Base-by-base conservation (phyloP, 177 flowering plant species). In the Telopea speciosissima region DNA sequence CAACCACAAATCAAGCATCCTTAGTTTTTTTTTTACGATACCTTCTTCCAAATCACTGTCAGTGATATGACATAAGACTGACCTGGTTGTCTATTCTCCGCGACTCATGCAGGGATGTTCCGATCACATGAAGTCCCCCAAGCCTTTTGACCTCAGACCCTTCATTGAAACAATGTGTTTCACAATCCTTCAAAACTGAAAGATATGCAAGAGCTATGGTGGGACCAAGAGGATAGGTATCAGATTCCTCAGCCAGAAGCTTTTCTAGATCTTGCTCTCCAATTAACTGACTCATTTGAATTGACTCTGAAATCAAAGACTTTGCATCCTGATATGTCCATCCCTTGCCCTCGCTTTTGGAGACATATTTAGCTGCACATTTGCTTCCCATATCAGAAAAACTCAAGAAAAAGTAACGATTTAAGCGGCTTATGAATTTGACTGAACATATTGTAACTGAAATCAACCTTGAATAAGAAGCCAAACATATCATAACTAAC, bases 81-180 rank as follows among this genome's bases (percentile, higher is more conserved):
- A 90, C 97, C 94, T 95, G 99, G 73, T 95, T 95, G 83, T 95
- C 99, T 65, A 95, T 95, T 76, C 99, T 88, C 62, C 99, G 88
- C 14, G 98, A 93, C 78, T 95, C 99, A 66, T 95, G 98, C 76
- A 93, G 80, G 59, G 98, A 93, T 78, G 99, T 95, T 24, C 99
- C 99, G 71, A 95, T 90, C 71, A 95, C 99, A 83, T 93, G 98
- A 82, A 95, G 99, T 10, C 99, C 99, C 62, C 99, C 99, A 68
- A 91, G 87, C 65, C 77, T 82, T 82, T 95, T 95, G 61, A 95
- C 99, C 75, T 91, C 97, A 70, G 83, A 70, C 14, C 99, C 99
- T 82, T 95, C 99, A 68, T 76, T 77, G 24, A 63, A 78, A 77
- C 93, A 85, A 80, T 95, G 97, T 42, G 68, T 71, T 85, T 91